Percentiles rank a stretch among this genome's conserved stretches.
Conservation (phyloP, 2,329 filamentous ascomycete species). For the Sporothrix globosa region DNA sequence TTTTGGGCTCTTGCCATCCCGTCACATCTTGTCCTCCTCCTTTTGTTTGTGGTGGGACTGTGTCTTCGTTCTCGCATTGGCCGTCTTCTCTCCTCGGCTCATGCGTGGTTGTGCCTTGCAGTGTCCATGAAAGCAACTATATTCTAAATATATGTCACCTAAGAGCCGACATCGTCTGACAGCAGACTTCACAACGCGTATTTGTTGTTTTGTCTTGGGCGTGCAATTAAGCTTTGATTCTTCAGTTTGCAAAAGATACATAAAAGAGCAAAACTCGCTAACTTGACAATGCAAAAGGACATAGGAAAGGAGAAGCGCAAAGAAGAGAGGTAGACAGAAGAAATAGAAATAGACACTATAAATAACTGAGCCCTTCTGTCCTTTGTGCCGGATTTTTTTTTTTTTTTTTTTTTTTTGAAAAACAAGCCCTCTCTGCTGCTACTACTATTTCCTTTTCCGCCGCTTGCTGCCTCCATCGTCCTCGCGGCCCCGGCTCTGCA, state of each 20-base stretch:
- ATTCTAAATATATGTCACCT: conserved; percentile 32
- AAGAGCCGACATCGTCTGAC: conserved; percentile 39
- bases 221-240: conserved; percentile 18
- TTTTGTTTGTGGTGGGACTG: neutral
- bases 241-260: neutral
- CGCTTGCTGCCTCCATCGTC: neutral
- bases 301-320: neutral
- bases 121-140: conserved; percentile 31
- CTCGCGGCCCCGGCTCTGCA: conserved; percentile 25
- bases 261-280: conserved; percentile 29
- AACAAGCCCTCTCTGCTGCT: neutral
- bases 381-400: too few species aligned
- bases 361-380: neutral
- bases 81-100: conserved; percentile 10
- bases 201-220: neutral
- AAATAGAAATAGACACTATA: neutral
- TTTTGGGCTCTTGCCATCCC: neutral
- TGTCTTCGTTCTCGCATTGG: neutral
- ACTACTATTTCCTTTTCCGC: neutral
- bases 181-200: conserved; percentile 1
- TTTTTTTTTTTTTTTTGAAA: too few species aligned
- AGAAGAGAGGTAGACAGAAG: neutral
- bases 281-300: conserved; percentile 12
- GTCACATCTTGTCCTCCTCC: neutral
- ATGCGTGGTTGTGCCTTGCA: conserved; percentile 13